Evolutionary conservation across 257 asterid genomes (phyloP), one percentile per base, ranked within the genome.

Genomic region (Lithospermum erythrorhizon): DNA sequence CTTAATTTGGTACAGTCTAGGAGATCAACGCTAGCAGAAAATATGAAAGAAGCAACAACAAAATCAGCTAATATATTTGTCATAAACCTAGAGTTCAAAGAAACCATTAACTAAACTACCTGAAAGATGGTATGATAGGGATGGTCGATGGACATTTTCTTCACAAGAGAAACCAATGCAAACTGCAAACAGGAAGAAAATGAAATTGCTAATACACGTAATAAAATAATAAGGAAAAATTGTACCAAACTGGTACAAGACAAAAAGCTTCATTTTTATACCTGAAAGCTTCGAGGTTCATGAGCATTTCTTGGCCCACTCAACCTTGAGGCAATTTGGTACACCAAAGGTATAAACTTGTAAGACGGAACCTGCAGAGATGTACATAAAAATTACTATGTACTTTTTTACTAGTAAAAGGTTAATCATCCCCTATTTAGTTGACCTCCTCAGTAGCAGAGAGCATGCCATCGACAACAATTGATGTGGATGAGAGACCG

Each of bases 291-390:
- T 61, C 78, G 78, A 73, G 87, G 86, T 32, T 88, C 95, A 55
- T 54, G 81, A 55, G 83, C 68, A 61, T 83, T 95, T 76, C 79
- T 88, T 61, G 85, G 57, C 72, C 95, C 79, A 61, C 98, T 94
- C 85, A 91, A 75, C 64, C 98, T 79, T 64, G 96, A 91, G 23
- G 98, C 98, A 74, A 88, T 91, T 86, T 91, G 98, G 78, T 91
- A 91, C 35, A 82, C 95, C 81, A 91, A 69, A 71, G 75, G 87
- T 67, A 91, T 73, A 79, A 91, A 91, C 79, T 91, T 91, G 73
- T 86, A 81, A 59, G 96, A 91, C 68, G 82, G 98, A 65, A 91
- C 98, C 98, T 88, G 81, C 68, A 75, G 10, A 41, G 54, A 19
- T 21, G 18, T 17, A 62, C 27, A 53, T 51, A 65, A 55, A 55